Evolutionary conservation across 2,329 filamentous ascomycete species (phyloP).

Genomic region (Colletotrichum euphorbiae): DNA sequence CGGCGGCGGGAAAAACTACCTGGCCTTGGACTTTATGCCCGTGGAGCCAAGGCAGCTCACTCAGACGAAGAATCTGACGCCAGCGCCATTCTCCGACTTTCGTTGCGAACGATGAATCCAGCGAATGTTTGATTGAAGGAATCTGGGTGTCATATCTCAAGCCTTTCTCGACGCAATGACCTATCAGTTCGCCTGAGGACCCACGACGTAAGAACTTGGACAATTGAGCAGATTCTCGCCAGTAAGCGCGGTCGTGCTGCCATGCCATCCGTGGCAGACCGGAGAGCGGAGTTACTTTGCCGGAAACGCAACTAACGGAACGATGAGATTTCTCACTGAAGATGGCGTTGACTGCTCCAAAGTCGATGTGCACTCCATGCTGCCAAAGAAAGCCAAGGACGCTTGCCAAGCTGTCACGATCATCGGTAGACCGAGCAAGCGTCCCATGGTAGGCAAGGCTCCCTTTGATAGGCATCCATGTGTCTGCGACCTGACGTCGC

Average conservation of each 20-base stretch:
- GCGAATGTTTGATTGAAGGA: not conserved
- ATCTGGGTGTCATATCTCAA: not conserved
- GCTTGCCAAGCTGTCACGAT: constrained; percentile 40
- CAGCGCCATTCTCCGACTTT: constrained; percentile 21
- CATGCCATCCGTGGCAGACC: constrained; percentile 34
- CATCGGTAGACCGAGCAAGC: constrained; percentile 41
- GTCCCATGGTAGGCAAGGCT: constrained; percentile 44
- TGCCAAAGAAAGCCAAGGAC: no score
- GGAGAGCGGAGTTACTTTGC: not conserved
- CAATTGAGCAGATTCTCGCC: constrained; percentile 18
- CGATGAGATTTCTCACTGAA: no score
- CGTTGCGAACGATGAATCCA: not conserved
- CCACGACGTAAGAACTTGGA: constrained; percentile 33
- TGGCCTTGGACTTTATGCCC: constrained; percentile 51
- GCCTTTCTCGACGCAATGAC: not conserved
- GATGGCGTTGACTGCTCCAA: no score
- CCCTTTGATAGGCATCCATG: not conserved
- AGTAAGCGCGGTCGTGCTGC: constrained; percentile 36
- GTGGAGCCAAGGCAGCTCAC: constrained; percentile 50
- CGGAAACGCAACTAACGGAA: no score
- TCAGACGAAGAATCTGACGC: constrained; percentile 42
- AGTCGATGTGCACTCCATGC: no score
- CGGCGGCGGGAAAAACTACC: constrained; percentile 57
- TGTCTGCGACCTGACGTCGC: constrained; percentile 52
- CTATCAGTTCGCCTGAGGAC: not conserved